phyloP scores from a whole-genome alignment of 164 flowering plant species.

The Platanus orientalis region DNA sequence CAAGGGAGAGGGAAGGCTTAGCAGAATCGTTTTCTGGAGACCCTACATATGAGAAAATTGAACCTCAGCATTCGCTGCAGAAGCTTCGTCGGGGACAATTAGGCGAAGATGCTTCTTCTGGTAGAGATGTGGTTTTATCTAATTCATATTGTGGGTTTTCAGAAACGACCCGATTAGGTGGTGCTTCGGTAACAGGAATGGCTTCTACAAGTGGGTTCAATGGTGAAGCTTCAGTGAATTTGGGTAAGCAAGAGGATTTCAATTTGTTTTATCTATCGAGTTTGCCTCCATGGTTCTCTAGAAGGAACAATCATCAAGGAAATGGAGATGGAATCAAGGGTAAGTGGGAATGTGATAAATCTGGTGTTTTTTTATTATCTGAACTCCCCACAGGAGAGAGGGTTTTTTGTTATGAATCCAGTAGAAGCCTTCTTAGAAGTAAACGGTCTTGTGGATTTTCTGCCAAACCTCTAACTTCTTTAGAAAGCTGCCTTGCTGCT shows the following conservation, averaged over 20 bases:
- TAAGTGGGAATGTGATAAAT: constrained; percentile 14
- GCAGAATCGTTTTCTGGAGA: constrained; percentile 22
- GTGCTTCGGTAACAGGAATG: constrained; percentile 16
- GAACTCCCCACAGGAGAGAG: constrained; percentile 18
- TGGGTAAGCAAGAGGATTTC: constrained; percentile 11
- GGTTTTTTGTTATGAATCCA: constrained; percentile 18
- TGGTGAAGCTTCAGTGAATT: constrained; percentile 16
- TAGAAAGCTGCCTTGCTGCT: constrained; percentile 74
- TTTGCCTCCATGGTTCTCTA: constrained; percentile 19
- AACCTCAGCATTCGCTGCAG: constrained; percentile 8
- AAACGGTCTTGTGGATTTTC: constrained; percentile 18
- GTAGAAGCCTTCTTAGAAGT: constrained; percentile 34
- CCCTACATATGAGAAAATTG: constrained; percentile 19
- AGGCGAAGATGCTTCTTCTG: constrained; percentile 18
- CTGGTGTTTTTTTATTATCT: constrained; percentile 12
- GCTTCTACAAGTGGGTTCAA: constrained; percentile 23
- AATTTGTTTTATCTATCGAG: constrained; percentile 24
- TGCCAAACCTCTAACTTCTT: constrained; percentile 47
- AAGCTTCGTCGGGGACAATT: constrained; percentile 12
- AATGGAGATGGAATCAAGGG: constrained; percentile 7
- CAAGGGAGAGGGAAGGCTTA: constrained; percentile 23
- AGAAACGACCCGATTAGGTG: constrained; percentile 16
- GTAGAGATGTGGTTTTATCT: constrained; percentile 7
- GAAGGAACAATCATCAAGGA: constrained; percentile 13
- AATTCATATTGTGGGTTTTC: constrained; percentile 13